Conservation (phyloP, 2,329 filamentous ascomycete species). For the Mycosphaerella arachidis region DNA sequence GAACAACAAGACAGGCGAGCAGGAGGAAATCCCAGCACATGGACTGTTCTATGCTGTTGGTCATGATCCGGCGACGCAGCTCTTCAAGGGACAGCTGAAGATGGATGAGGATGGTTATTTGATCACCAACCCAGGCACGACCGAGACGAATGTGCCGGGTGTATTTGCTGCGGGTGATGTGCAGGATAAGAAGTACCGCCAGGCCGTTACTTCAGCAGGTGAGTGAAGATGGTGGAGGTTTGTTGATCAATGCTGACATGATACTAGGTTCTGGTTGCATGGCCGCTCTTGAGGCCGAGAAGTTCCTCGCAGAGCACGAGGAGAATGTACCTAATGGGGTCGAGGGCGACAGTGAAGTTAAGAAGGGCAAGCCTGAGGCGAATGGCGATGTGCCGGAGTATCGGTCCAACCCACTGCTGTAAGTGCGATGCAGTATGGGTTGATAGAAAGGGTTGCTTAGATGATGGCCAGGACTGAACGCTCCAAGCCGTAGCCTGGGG, state of each 20-base stretch:
- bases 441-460: background rate
- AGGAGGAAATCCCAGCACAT: slow-evolving; percentile 82
- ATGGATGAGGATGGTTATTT: slow-evolving; percentile 90
- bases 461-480: slow-evolving; percentile 1
- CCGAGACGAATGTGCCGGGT: slow-evolving; percentile 80
- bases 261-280: slow-evolving; percentile 79
- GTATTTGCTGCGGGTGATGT: slow-evolving; percentile 97
- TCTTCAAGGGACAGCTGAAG: slow-evolving; percentile 86
- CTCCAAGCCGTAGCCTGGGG: background rate
- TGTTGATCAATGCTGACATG: slow-evolving; percentile 10
- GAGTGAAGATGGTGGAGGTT: slow-evolving; percentile 37
- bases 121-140: slow-evolving; percentile 80
- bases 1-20: slow-evolving; percentile 68
- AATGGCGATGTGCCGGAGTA: slow-evolving; percentile 58
- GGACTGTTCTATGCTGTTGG: slow-evolving; percentile 97
- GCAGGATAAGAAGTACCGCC: slow-evolving; percentile 96
- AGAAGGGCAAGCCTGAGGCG: slow-evolving; percentile 41
- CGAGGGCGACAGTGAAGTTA: slow-evolving; percentile 47
- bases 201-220: slow-evolving; percentile 97
- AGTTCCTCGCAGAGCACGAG: slow-evolving; percentile 77
- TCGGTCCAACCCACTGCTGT: slow-evolving; percentile 60
- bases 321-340: slow-evolving; percentile 51
- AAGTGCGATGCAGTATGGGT: slow-evolving; percentile 18
- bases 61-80: slow-evolving; percentile 85
- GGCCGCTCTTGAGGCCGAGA: slow-evolving; percentile 92